phyloP scores from a whole-genome alignment of 805 yeast species.

The Metschnikowia similis region DNA sequence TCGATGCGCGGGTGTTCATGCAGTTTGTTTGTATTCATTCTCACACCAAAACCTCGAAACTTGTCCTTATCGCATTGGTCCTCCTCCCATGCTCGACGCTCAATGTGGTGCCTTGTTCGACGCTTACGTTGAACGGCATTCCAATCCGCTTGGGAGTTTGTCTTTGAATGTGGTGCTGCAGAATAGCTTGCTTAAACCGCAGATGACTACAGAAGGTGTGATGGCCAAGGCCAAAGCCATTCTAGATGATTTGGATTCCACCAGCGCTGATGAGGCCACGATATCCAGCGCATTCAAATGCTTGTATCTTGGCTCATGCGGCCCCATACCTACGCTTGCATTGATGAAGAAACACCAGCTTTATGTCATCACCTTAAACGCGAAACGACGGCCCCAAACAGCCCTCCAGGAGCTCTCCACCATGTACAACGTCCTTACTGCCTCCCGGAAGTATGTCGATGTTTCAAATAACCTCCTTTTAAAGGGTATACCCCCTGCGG shows the following conservation, averaged over 20 bases:
- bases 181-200: background rate
- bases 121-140: slow-evolving; percentile 4
- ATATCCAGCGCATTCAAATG: slow-evolving; percentile 13
- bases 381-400: slow-evolving; percentile 3
- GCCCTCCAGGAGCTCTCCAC: slow-evolving; percentile 14
- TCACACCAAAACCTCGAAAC: background rate
- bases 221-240: slow-evolving; percentile 1
- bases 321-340: background rate
- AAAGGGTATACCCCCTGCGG: slow-evolving; percentile 2
- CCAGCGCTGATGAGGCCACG: background rate
- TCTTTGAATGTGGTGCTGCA: slow-evolving; percentile 2
- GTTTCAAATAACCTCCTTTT: slow-evolving; percentile 5
- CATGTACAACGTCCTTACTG: slow-evolving; percentile 7
- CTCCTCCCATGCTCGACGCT: slow-evolving; percentile 3
- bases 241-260: background rate
- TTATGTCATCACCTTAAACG: slow-evolving; percentile 9
- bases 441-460: background rate
- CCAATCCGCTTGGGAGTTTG: slow-evolving; percentile 1
- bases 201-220: background rate
- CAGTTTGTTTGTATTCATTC: slow-evolving; percentile 5
- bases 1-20: slow-evolving; percentile 2
- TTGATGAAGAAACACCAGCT: slow-evolving; percentile 12
- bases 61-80: background rate
- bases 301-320: slow-evolving; percentile 4
- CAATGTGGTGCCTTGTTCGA: slow-evolving; percentile 1